Evolutionary conservation across 106 monocot species (phyloP), one percentile per base, ranked within the genome.

Genomic region (Dioscorea alata): DNA sequence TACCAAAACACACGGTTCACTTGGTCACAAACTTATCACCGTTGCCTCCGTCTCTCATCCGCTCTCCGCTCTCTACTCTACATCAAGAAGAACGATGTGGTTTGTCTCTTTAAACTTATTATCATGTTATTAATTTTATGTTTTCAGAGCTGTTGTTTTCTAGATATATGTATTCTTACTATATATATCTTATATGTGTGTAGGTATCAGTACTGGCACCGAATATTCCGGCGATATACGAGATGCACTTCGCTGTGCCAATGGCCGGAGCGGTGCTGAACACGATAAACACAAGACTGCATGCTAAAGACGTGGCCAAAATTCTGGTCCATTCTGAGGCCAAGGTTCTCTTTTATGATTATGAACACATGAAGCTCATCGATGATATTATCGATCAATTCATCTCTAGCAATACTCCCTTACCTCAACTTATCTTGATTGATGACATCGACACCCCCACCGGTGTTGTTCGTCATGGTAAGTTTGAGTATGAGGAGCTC

Each of bases 231-330:
- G 86, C 88, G 0, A 28, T 83, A 22, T 86, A 88, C 57, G 89
- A 93, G 72, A 67, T 82, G 74, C 93, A 93, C 72, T 93, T 93
- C 25, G 89, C 66, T 9, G 93, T 89, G 50, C 89, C 89, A 28
- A 93, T 93, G 89, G 72, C 81, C 23, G 93, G 92, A 8, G 89
- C 93, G 3, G 81, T 93, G 19, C 77, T 89, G 23, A 86, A 86
- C 86, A 61, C 81, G 69, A 73, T 93, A 42, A 93, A 89, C 81
- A 84, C 63, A 63, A 83, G 93, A 15, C 81, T 86, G 60, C 75
- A 89, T 68, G 67, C 79, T 51, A 6, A 15, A 15, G 71, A 32
- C 71, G 53, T 93, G 4, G 73, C 93, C 56, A 18, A 51, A 63
- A 76, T 93, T 59, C 68, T 94, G 20, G 33, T 18, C 23, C 93